These are phyloP conservation scores for Coemansia asiatica DNA, from an alignment of 192 early-diverging fungal species.

Conservation along the genomic window DNA sequence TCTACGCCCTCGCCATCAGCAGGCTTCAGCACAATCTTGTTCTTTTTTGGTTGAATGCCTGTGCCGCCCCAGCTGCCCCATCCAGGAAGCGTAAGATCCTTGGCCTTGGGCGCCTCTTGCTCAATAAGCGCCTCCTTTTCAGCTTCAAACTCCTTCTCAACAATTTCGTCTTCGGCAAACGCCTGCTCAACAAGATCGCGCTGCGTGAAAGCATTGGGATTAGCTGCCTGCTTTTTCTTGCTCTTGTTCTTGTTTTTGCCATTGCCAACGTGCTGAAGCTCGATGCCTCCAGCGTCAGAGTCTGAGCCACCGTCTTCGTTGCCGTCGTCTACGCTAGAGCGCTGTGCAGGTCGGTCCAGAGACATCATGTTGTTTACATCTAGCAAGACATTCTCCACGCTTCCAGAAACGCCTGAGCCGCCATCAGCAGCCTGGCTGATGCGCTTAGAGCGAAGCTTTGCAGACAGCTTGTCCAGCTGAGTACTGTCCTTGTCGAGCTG, in stretches of 20 bases:
- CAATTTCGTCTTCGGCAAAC: slow-evolving; percentile 92
- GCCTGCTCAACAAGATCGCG: slow-evolving; percentile 88
- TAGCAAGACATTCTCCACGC: slow-evolving; percentile 66
- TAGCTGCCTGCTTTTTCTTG: slow-evolving; percentile 48
- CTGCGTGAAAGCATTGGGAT: slow-evolving; percentile 63
- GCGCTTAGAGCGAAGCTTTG: slow-evolving; percentile 66
- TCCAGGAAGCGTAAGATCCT: slow-evolving; percentile 86
- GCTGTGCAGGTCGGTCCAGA: slow-evolving; percentile 11
- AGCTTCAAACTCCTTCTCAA: slow-evolving; percentile 81
- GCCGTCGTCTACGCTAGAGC: slow-evolving; percentile 13
- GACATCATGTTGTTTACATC: slow-evolving; percentile 65
- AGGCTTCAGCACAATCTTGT: slow-evolving; percentile 59
- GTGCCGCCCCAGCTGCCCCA: slow-evolving; percentile 88
- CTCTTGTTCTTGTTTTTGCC: slow-evolving; percentile 48
- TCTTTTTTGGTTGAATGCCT: slow-evolving; percentile 64
- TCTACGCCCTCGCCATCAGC: slow-evolving; percentile 24
- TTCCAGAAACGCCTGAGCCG: neutral
- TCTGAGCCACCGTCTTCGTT: no score
- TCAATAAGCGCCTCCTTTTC: slow-evolving; percentile 75
- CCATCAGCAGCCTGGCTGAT: slow-evolving; percentile 13
- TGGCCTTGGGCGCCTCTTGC: slow-evolving; percentile 74
- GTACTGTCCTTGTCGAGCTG: slow-evolving; percentile 56
- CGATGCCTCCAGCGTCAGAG: slow-evolving; percentile 16
- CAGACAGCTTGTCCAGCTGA: slow-evolving; percentile 65
- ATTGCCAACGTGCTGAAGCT: slow-evolving; percentile 29